Evolutionary conservation across 176 grass and related monocot genomes (phyloP).

Genomic region (Zea luxurians): DNA sequence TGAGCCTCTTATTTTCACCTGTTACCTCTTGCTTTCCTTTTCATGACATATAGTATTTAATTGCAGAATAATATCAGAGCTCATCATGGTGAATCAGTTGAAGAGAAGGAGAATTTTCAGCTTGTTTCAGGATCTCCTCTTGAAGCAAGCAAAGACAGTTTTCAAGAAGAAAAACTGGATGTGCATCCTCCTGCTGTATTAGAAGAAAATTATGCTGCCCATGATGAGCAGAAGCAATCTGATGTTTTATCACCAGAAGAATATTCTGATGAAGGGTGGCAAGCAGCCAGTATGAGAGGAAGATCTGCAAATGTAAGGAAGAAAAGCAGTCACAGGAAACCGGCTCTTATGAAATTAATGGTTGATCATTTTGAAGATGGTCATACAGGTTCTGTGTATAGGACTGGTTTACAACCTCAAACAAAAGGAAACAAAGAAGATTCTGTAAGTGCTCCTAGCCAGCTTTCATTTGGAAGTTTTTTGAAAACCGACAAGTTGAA

Average conservation of each 20-base stretch:
- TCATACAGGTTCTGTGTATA: conserved; percentile 37
- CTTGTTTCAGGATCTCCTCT: conserved; percentile 35
- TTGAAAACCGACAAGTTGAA: conserved; percentile 41
- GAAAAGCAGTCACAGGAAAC: conserved; percentile 57
- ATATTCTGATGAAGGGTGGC: conserved; percentile 98
- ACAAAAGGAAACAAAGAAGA: conserved; percentile 42
- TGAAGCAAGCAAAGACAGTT: conserved; percentile 29
- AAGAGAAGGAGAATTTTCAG: conserved; percentile 53
- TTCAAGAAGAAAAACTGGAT: conserved; percentile 35
- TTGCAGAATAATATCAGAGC: conserved; percentile 89
- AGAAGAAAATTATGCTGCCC: conserved; percentile 46
- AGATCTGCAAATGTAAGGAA: conserved; percentile 56
- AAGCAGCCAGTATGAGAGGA: conserved; percentile 78
- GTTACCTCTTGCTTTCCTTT: conserved; percentile 50
- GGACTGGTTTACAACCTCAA: conserved; percentile 39
- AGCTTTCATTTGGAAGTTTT: conserved; percentile 46
- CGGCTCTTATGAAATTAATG: conserved; percentile 56
- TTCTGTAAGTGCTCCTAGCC: conserved; percentile 37
- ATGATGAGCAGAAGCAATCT: conserved; percentile 47
- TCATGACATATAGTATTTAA: conserved; percentile 56
- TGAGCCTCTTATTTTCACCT: conserved; percentile 1
- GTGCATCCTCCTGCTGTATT: conserved; percentile 18
- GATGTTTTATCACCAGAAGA: conserved; percentile 73
- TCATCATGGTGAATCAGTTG: conserved; percentile 58
- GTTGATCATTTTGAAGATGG: conserved; percentile 52